These are phyloP conservation scores for Suillus decipiens DNA, from an alignment of 768 basidiomycete genomes.

Conservation along the genomic window DNA sequence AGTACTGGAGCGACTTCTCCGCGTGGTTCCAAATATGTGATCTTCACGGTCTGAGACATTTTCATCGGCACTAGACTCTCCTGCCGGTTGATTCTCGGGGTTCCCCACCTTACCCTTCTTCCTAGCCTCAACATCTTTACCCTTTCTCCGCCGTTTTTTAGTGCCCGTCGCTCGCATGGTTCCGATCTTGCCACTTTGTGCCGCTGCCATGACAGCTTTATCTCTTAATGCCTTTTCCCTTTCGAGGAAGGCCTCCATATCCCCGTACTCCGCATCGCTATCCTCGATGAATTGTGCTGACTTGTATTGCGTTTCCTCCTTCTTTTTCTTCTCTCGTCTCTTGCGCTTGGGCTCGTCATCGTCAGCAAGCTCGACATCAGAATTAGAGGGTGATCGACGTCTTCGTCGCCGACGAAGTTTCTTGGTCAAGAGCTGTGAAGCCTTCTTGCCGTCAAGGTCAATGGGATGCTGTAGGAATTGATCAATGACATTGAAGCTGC, in stretches of 20 bases:
- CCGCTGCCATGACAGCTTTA: constrained; percentile 48
- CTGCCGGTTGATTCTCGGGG: constrained; percentile 34
- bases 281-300: constrained; percentile 92
- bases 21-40: constrained; percentile 23
- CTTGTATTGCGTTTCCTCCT: constrained; percentile 77
- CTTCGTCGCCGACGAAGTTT: constrained; percentile 55
- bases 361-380: constrained; percentile 36
- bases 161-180: constrained; percentile 51
- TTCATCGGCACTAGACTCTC: constrained; percentile 24
- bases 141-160: constrained; percentile 57
- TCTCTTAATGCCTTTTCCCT: constrained; percentile 66
- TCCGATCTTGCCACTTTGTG: constrained; percentile 40
- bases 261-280: constrained; percentile 81
- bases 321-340: constrained; percentile 53
- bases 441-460: constrained; percentile 76
- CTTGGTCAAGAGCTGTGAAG: constrained; percentile 69
- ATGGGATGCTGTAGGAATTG: constrained; percentile 84
- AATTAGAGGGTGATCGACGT: constrained; percentile 50
- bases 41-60: constrained; percentile 27
- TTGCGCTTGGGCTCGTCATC: constrained; percentile 38
- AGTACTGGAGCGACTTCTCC: constrained; percentile 26
- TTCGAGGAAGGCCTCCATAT: constrained; percentile 81
- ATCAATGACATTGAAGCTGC: constrained; percentile 72
- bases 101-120: constrained; percentile 35
- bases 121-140: constrained; percentile 46